phyloP scores from a whole-genome alignment of 2,329 filamentous ascomycete genomes.

The Fusarium anguioides region DNA sequence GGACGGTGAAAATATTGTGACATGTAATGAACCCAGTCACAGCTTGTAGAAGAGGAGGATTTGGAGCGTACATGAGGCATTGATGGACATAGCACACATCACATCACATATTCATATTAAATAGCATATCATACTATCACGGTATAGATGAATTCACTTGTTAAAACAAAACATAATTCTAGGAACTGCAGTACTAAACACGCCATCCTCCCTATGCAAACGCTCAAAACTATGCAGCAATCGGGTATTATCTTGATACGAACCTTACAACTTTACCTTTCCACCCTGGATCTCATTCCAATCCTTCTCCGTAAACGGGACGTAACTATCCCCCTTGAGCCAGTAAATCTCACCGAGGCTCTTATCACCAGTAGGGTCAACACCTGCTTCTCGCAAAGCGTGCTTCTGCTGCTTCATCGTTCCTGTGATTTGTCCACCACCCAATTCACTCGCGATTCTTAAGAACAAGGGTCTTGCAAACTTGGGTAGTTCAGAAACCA shows the following conservation, averaged over 20 bases:
- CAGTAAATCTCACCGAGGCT: slow-evolving; percentile 68
- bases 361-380: slow-evolving; percentile 66
- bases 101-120: slow-evolving; percentile 26
- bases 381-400: slow-evolving; percentile 75
- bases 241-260: slow-evolving; percentile 10
- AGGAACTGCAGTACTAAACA: neutral
- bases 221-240: neutral
- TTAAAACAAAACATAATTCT: neutral
- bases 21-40: slow-evolving; percentile 43
- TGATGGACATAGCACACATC: slow-evolving; percentile 24
- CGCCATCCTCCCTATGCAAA: neutral
- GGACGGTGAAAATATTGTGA: slow-evolving; percentile 34
- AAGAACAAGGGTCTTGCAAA: slow-evolving; percentile 85
- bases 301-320: slow-evolving; percentile 72
- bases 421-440: slow-evolving; percentile 74
- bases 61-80: slow-evolving; percentile 31
- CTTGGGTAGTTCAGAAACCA: slow-evolving; percentile 68
- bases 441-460: slow-evolving; percentile 68
- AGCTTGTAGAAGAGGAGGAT: slow-evolving; percentile 33
- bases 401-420: slow-evolving; percentile 93
- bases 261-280: slow-evolving; percentile 72
- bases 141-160: slow-evolving; percentile 9
- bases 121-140: slow-evolving; percentile 27
- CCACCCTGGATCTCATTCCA: slow-evolving; percentile 77
- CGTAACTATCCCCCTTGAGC: slow-evolving; percentile 74